Base-by-base conservation (phyloP, 2,329 filamentous ascomycete genomes). In the Hypoxylon sp. region DNA sequence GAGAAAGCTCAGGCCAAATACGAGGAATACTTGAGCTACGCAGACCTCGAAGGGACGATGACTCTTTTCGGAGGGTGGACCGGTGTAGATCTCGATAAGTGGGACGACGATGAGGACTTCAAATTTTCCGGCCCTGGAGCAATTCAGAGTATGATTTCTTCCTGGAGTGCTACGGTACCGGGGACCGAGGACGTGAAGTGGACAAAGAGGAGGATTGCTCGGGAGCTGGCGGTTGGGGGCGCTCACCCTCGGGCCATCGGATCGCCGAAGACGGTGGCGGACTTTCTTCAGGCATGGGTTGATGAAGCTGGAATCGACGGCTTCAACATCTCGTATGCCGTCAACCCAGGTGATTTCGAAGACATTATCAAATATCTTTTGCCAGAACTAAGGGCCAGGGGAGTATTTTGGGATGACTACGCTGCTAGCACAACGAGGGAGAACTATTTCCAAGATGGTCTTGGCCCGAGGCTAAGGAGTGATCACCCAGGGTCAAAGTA, bases 371-470 rank as follows among this genome's bases (percentile, higher is more conserved):
- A 60, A 11, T 61, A 21, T 21, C 54, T 67, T 2, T 31, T 67
- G 27, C 61, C 65, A 2, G 65, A 65, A 44, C 21, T 68, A 13
- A 32, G 54, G 6, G 17, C 44, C 3, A 39, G 64, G 13, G 60
- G 60, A 15, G 51, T 62, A 6, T 62, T 62, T 10, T 67, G 59
- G 64, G 52, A 62, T 37, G 64, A 67, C 17, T 67, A 67, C 32
- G 64, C 27, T 29, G 60, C 58, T 19, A 31, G 17, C 17, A 61
- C 58, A 1, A 61, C 50, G 19, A 44, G 50, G 17, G 50, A 61
- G 37, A 61, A 61, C 15, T 61, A 61, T 27, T 61, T 54, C 15
- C 37, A 61, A 21, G 58, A 61, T 13, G 37, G 58, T 7, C 58
- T 53, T 32, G 50, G 58, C 8, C 48, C 48, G 6, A 44, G 58